These are phyloP conservation scores for Plenodomus lindquistii DNA, from an alignment of 2,329 filamentous ascomycete genomes.

Conservation along the genomic window DNA sequence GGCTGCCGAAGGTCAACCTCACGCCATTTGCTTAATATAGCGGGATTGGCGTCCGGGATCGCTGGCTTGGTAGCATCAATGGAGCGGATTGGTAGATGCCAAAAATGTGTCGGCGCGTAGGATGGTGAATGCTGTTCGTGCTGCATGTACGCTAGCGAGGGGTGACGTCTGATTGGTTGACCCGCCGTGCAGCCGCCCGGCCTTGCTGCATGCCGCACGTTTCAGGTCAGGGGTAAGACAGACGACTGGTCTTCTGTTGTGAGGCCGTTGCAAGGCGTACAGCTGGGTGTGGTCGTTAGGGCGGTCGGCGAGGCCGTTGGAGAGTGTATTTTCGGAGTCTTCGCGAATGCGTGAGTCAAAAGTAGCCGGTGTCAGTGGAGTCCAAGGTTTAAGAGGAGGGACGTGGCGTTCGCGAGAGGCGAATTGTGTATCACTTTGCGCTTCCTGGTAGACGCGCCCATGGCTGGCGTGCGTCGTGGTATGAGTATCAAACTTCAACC, in stretches of 20 bases:
- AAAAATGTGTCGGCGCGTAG: conserved; percentile 36
- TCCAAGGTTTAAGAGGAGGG: neutral
- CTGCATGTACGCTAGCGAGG: conserved; percentile 28
- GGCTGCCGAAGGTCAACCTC: conserved; percentile 21
- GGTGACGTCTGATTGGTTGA: conserved; percentile 28
- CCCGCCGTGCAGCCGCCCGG: conserved; percentile 30
- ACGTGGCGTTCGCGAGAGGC: neutral
- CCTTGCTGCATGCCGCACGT: conserved; percentile 28
- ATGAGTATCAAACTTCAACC: too few species aligned
- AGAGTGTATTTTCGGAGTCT: neutral
- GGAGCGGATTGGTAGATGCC: conserved; percentile 35
- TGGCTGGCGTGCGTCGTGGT: too few species aligned
- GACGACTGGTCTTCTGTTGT: conserved; percentile 12
- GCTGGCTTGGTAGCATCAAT: conserved; percentile 28
- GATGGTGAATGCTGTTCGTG: conserved; percentile 35
- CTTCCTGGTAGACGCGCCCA: neutral
- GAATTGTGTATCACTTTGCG: neutral
- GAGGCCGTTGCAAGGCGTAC: conserved; percentile 7
- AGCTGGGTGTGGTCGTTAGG: conserved; percentile 14
- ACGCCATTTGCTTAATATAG: conserved; percentile 35
- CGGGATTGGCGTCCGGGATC: conserved; percentile 28
- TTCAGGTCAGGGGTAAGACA: conserved; percentile 26
- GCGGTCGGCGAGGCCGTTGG: conserved; percentile 13
- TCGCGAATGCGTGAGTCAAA: neutral
- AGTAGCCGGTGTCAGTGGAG: neutral